Conservation (phyloP, 2,329 filamentous ascomycete genomes). For the Ceratocystis destructans region DNA sequence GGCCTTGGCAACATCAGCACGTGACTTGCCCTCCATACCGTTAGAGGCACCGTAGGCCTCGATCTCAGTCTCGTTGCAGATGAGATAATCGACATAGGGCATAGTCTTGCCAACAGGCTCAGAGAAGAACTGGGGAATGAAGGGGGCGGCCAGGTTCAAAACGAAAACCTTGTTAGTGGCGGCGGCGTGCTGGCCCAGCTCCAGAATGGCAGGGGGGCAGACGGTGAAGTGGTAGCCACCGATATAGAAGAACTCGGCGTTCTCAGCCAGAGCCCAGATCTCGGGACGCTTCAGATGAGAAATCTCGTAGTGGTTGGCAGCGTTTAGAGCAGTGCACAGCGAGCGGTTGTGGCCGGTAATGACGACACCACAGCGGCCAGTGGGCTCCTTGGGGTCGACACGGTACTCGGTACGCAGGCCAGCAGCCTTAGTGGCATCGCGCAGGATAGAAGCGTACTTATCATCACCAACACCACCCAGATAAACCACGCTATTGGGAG, state of each 20-base stretch:
- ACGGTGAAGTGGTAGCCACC: conserved; percentile 97
- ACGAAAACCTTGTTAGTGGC: conserved; percentile 81
- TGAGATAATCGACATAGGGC: conserved; percentile 88
- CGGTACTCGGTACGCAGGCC: conserved; percentile 92
- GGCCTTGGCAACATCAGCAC: conserved; percentile 71
- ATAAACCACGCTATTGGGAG: conserved; percentile 79
- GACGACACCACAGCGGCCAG: conserved; percentile 87
- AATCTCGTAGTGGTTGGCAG: conserved; percentile 92
- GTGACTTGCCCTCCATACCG: conserved; percentile 57
- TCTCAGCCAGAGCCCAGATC: conserved; percentile 85
- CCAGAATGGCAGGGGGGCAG: conserved; percentile 77
- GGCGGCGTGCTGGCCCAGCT: conserved; percentile 80
- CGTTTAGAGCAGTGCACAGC: conserved; percentile 88
- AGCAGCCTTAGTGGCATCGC: conserved; percentile 71
- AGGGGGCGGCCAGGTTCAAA: conserved; percentile 85
- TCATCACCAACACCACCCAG: conserved; percentile 89
- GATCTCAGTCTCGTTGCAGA: conserved; percentile 95
- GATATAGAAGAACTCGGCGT: conserved; percentile 79
- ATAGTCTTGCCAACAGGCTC: conserved; percentile 74
- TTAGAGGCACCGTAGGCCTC: conserved; percentile 75
- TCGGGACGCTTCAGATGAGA: conserved; percentile 83
- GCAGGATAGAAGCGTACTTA: conserved; percentile 83
- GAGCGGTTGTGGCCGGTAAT: conserved; percentile 94
- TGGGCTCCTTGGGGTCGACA: conserved; percentile 69
- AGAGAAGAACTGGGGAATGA: conserved; percentile 97